phyloP scores from a whole-genome alignment of 306 rosid species.

The Abrus pulchellus region DNA sequence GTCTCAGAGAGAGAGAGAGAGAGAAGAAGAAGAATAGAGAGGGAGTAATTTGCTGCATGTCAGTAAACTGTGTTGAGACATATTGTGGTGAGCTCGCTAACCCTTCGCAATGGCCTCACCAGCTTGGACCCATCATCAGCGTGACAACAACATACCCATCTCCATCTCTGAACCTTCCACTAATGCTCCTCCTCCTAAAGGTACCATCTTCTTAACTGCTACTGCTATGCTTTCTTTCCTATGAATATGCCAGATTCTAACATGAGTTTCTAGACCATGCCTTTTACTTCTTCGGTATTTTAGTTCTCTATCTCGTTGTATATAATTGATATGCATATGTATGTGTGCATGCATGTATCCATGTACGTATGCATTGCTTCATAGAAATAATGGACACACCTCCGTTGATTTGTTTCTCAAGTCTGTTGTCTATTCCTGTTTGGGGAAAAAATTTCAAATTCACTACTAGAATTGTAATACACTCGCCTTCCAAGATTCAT shows the following conservation, averaged over 20 bases:
- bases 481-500: neutral
- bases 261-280: neutral
- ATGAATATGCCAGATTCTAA: neutral
- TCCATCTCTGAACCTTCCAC: constrained; percentile 46
- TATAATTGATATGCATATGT: neutral
- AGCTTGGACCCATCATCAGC: no score
- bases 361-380: neutral
- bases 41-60: constrained; percentile 69
- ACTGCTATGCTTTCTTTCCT: neutral
- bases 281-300: neutral
- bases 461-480: neutral
- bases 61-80: constrained; percentile 67
- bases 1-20: neutral
- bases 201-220: constrained; percentile 36
- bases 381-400: neutral
- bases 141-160: no score
- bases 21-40: constrained; percentile 17
- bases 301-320: neutral
- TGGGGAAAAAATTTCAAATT: neutral
- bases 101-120: constrained; percentile 83
- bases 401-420: constrained; percentile 3
- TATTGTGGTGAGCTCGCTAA: constrained; percentile 61
- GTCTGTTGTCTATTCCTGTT: neutral
- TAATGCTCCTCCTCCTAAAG: constrained; percentile 65
- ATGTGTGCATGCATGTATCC: constrained; percentile 41